Base-by-base conservation (phyloP, 495 filamentous ascomycete species). In the Tuber melanosporum region DNA sequence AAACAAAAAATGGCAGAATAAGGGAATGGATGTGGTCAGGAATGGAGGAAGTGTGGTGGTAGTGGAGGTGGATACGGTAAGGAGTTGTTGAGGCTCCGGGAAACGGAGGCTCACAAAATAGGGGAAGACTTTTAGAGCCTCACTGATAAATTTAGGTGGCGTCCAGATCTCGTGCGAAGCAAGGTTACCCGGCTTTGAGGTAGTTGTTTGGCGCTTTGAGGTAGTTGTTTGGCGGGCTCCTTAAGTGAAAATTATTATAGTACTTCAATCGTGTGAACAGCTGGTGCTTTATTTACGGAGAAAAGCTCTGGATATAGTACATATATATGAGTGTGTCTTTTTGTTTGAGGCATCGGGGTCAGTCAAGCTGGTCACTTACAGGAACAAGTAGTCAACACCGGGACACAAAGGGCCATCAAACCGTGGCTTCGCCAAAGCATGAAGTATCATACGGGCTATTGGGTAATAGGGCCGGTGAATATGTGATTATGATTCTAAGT, bases 61-160 rank as follows among this genome's bases (percentile, higher is more conserved):
- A 14, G 66, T 52, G 47, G n/a, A 57, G 71, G 46, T 26, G 49
- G 2, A 49, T 8, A 41, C 4, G 39, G 39, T 41, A 41, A 73
- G 32, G 46, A 26, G 22, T 22, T 66, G 66, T 46, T 70, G 69
- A n/a, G 41, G 26, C 22, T 41, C 39, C 3, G 45, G 77, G 43
- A 44, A 73, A n/a, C 41, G 32, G 43, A 47, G 41, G 66, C 49
- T 36, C 42, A 10, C 26, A 32, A 49, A 47, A 62, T 76, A 71
- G 73, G 73, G 78, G 46, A 62, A 80, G 77, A 79, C 73, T 80
- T 79, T 52, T 47, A n/a, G 73, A 17, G 66, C 43, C 43, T 45
- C 66, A 70, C 71, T 47, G 45, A 41, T 41, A 41, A 2, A 41
- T 41, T 43, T 36, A 41, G 47, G 77, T 71, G 73, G 0, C 3